Conservation (phyloP, 2,329 filamentous ascomycete genomes). For the Diaporthe sp. region DNA sequence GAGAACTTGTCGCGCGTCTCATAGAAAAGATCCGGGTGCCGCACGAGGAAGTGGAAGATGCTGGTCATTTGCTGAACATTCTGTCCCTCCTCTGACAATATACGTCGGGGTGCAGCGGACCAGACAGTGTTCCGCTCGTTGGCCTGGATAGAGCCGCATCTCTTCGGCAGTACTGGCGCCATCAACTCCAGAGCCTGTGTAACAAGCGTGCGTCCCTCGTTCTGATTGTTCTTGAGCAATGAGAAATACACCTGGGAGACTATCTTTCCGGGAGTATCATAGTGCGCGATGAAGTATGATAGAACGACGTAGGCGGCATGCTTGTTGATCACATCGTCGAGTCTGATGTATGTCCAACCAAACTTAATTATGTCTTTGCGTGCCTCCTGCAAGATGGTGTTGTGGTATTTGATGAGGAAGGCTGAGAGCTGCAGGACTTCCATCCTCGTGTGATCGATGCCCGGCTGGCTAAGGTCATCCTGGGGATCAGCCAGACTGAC, state of each 20-base stretch:
- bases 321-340: conserved; percentile 99
- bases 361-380: conserved; percentile 99
- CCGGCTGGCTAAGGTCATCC: conserved; percentile 86
- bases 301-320: conserved; percentile 98
- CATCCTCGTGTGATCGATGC: conserved; percentile 96
- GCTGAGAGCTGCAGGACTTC: conserved; percentile 96
- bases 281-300: conserved; percentile 96
- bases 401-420: conserved; percentile 95
- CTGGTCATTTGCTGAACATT: conserved; percentile 96
- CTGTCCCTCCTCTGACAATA: conserved; percentile 92
- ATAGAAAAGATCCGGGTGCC: conserved; percentile 93
- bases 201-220: conserved; percentile 91
- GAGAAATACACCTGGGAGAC: conserved; percentile 95
- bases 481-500: conserved; percentile 84
- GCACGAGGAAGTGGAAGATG: conserved; percentile 96
- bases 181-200: conserved; percentile 95
- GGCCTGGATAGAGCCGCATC: conserved; percentile 73
- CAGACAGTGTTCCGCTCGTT: conserved; percentile 85
- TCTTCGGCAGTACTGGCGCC: conserved; percentile 91
- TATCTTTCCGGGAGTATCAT: conserved; percentile 96
- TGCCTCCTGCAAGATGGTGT: conserved; percentile 87
- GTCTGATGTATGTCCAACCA: conserved; percentile 96
- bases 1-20: conserved; percentile 94
- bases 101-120: conserved; percentile 91
- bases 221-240: conserved; percentile 91